phyloP scores from a whole-genome alignment of 495 filamentous ascomycete genomes.

The Aspergillus bridgeri region DNA sequence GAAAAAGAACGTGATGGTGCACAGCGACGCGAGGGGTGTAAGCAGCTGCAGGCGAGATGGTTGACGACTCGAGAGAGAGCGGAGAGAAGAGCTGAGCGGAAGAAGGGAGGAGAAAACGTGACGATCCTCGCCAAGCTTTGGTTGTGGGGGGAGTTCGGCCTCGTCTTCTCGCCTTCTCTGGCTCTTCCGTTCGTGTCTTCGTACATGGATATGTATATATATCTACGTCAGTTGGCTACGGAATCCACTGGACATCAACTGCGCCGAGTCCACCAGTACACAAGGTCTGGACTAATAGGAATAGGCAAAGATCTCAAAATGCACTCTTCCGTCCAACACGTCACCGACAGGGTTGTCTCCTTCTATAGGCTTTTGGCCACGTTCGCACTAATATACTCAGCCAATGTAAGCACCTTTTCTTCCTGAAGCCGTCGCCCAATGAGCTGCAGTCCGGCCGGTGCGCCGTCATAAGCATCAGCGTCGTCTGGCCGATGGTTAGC shows the following conservation, averaged over 20 bases:
- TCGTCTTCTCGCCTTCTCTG: slow-evolving; percentile 5
- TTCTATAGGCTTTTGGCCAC: not conserved
- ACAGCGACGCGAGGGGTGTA: slow-evolving; percentile 4
- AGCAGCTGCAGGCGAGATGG: slow-evolving; percentile 2
- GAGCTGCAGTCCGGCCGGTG: slow-evolving; percentile 52
- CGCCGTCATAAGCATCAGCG: slow-evolving; percentile 50
- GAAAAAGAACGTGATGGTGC: not conserved
- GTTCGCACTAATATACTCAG: slow-evolving; percentile 32
- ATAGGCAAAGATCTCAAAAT: too few relatives aligned
- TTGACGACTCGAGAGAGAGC: not conserved
- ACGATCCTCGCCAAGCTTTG: slow-evolving; percentile 27
- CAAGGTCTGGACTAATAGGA: not conserved
- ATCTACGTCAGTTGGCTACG: not conserved
- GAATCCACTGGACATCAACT: not conserved
- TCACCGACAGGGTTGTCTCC: not conserved
- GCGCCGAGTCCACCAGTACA: not conserved
- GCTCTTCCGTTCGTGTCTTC: not conserved
- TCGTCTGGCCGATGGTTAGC: slow-evolving; percentile 39
- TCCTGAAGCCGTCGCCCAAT: slow-evolving; percentile 50
- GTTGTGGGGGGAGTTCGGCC: slow-evolving; percentile 10
- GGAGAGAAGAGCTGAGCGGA: slow-evolving; percentile 10
- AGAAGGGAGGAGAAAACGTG: slow-evolving; percentile 14
- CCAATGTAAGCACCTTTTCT: slow-evolving; percentile 48
- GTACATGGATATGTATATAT: too few relatives aligned
- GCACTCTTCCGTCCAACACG: too few relatives aligned